A percentile compares a stretch with the other conserved stretches of the same genome.
Evolutionary conservation across 805 yeast genomes (phyloP).

Genomic region (Candida morakotiae): DNA sequence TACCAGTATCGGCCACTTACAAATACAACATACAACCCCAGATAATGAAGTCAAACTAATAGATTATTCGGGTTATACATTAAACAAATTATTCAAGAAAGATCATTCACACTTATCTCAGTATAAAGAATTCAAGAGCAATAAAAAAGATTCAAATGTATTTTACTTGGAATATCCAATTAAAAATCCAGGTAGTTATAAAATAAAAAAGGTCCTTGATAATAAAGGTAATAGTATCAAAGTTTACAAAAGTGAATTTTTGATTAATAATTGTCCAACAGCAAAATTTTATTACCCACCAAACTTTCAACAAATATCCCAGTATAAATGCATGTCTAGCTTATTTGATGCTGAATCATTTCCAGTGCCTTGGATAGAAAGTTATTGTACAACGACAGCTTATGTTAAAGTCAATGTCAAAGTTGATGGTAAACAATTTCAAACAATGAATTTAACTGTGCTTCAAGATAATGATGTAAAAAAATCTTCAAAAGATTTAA

Average conservation of each 20-base stretch:
- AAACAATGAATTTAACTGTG: constrained; percentile 21
- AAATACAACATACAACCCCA: constrained; percentile 58
- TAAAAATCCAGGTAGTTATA: constrained; percentile 71
- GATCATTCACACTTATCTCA: constrained; percentile 30
- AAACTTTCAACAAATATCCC: constrained; percentile 14
- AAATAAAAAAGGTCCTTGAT: constrained; percentile 65
- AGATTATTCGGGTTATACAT: constrained; percentile 55
- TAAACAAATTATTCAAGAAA: constrained; percentile 34
- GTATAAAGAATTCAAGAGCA: constrained; percentile 15
- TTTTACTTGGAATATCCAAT: constrained; percentile 65
- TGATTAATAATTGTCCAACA: constrained; percentile 74
- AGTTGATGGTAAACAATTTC: constrained; percentile 21
- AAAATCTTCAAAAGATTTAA: constrained; percentile 31
- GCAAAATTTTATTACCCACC: constrained; percentile 49
- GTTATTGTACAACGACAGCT: constrained; percentile 74
- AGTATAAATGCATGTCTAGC: constrained; percentile 51
- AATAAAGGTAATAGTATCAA: constrained; percentile 56
- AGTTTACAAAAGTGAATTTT: constrained; percentile 54
- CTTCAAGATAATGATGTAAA: constrained; percentile 9
- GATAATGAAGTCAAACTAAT: constrained; percentile 43
- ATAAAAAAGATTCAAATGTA: constrained; percentile 34
- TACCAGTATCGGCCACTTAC: constrained; percentile 62
- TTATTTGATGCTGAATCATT: constrained; percentile 36
- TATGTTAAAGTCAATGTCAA: constrained; percentile 21
- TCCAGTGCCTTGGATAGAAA: constrained; percentile 44